Conservation (phyloP, 169 alveolate genomes). For the Cryptosporidium sp. region DNA sequence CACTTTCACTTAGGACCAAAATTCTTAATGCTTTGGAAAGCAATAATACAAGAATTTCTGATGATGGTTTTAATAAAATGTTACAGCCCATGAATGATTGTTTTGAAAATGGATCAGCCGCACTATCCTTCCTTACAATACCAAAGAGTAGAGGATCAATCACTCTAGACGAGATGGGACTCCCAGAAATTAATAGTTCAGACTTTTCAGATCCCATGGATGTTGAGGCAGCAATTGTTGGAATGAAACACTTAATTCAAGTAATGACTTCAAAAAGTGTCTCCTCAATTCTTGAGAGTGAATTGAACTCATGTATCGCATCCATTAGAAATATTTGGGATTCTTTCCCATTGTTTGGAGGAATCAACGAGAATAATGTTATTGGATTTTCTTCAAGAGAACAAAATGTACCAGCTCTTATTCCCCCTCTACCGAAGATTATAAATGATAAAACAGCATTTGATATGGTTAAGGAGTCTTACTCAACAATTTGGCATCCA, state of each 20-base stretch:
- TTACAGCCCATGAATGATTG: conserved; percentile 68
- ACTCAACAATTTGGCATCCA: conserved; percentile 76
- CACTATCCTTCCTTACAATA: conserved; percentile 57
- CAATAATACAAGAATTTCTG: conserved; percentile 49
- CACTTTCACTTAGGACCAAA: conserved; percentile 43
- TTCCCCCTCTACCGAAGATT: conserved; percentile 64
- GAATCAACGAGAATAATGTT: conserved; percentile 39
- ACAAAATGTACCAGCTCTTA: conserved; percentile 52
- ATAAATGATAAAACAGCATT: conserved; percentile 67
- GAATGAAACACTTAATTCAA: conserved; percentile 54
- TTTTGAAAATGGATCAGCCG: conserved; percentile 65
- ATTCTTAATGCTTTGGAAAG: conserved; percentile 53
- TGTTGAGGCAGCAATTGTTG: conserved; percentile 70
- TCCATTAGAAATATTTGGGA: conserved; percentile 73
- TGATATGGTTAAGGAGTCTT: conserved; percentile 64
- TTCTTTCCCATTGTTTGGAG: conserved; percentile 60
- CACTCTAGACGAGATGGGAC: conserved; percentile 56
- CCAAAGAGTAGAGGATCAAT: conserved; percentile 71
- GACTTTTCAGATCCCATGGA: conserved; percentile 67
- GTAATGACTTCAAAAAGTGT: conserved; percentile 47
- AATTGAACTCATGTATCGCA: conserved; percentile 49
- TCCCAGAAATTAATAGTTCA: conserved; percentile 70
- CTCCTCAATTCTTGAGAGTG: conserved; percentile 30
- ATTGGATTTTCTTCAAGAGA: conserved; percentile 50
- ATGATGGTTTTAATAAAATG: conserved; percentile 59